A percentile compares a stretch with the other conserved stretches of the same genome.
These are phyloP conservation scores for Cyathus striatus DNA, from an alignment of 768 basidiomycete species.

Conservation along the genomic window DNA sequence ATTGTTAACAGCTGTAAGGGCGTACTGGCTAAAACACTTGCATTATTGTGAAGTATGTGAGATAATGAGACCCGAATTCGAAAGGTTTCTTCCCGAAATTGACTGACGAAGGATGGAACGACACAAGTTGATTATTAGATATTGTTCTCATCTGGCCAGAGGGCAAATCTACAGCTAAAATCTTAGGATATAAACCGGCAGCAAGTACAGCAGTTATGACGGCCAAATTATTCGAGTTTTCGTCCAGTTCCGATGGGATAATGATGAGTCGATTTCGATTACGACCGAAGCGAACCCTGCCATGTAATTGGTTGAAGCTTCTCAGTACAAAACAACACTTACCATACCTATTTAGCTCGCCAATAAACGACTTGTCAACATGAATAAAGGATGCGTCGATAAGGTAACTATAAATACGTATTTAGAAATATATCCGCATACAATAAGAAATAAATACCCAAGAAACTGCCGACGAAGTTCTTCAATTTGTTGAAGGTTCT, in stretches of 20 bases:
- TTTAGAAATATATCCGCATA: too few species aligned
- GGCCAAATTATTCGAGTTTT: conserved; percentile 57
- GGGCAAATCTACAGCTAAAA: conserved; percentile 62
- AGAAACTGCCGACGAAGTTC: conserved; percentile 90
- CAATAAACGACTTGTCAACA: conserved; percentile 58
- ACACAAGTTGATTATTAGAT: conserved; percentile 70
- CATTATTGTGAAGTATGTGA: conserved; percentile 90
- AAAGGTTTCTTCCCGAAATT: conserved; percentile 69
- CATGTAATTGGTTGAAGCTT: conserved; percentile 1
- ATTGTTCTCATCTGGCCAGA: conserved; percentile 71
- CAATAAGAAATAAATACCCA: conserved; percentile 36
- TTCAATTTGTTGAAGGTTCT: conserved; percentile 95
- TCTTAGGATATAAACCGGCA: conserved; percentile 88
- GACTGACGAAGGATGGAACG: conserved; percentile 88
- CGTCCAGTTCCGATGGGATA: conserved; percentile 68
- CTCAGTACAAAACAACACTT: conserved; percentile 6
- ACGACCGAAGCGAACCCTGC: conserved; percentile 71
- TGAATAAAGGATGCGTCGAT: conserved; percentile 84
- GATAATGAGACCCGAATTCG: conserved; percentile 71
- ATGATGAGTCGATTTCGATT: conserved; percentile 70
- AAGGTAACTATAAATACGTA: conserved; percentile 70
- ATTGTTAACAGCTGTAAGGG: conserved; percentile 4
- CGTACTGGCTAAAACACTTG: conserved; percentile 23
- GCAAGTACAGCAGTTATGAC: conserved; percentile 79
- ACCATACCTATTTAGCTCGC: conserved; percentile 64